Percentiles rank a stretch among this genome's conserved stretches.
These are phyloP conservation scores for Aspergillus sp. DNA, from an alignment of 2,329 filamentous ascomycete species.

Conservation along the genomic window DNA sequence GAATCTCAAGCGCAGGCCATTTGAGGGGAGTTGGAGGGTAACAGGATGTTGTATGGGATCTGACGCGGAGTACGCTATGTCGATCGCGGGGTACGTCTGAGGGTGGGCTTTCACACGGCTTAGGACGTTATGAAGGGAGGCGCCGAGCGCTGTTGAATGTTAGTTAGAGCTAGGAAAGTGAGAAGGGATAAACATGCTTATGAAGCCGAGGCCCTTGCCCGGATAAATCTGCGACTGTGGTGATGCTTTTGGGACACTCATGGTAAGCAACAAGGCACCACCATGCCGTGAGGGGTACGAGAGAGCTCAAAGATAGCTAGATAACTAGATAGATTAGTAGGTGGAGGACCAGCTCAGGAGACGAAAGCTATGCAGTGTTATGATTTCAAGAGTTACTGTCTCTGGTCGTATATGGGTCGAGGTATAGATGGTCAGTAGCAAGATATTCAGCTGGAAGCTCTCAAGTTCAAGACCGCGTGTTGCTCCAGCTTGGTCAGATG, in stretches of 20 bases:
- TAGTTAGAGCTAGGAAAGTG: constrained; percentile 20
- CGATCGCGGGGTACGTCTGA: constrained; percentile 76
- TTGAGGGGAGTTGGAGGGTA: constrained; percentile 72
- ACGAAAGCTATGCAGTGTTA: background rate
- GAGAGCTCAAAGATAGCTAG: background rate
- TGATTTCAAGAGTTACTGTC: background rate
- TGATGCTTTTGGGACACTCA: constrained; percentile 35
- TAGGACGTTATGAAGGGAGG: constrained; percentile 85
- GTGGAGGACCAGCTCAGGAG: background rate
- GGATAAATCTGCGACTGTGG: constrained; percentile 62
- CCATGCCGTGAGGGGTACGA: constrained; percentile 17
- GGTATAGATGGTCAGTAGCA: background rate
- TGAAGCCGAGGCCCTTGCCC: constrained; percentile 64
- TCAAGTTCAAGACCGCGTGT: background rate
- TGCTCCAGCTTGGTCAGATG: constrained; percentile 1
- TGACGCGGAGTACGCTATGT: constrained; percentile 75
- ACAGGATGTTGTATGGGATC: constrained; percentile 74
- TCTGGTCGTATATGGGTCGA: background rate
- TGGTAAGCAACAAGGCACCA: constrained; percentile 22
- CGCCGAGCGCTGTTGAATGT: constrained; percentile 69
- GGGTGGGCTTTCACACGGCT: constrained; percentile 86
- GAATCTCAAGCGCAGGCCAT: constrained; percentile 87
- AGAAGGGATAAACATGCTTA: constrained; percentile 43
- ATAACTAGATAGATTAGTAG: background rate
- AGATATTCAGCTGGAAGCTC: background rate